Conservation (phyloP, 2,329 filamentous ascomycete genomes). For the Elsinoe necatrix region DNA sequence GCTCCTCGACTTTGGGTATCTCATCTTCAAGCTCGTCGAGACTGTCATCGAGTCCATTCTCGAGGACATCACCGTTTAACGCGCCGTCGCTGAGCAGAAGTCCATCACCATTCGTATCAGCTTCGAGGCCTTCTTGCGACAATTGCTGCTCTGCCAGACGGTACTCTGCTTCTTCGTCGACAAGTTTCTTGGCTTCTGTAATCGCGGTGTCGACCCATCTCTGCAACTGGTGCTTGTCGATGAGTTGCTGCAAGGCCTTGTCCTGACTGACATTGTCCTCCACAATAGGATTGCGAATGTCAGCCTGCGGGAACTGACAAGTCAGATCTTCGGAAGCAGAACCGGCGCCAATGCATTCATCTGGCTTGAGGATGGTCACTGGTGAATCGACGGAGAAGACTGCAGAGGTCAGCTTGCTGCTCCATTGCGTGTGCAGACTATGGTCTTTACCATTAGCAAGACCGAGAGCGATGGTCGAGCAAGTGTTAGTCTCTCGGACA, state of each 20-base stretch:
- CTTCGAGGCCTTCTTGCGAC: background rate
- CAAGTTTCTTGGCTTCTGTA: conserved; percentile 32
- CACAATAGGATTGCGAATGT: conserved; percentile 57
- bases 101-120: background rate
- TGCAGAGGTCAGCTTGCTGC: conserved; percentile 20
- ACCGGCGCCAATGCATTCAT: conserved; percentile 43
- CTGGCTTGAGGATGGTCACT: conserved; percentile 24
- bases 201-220: conserved; percentile 53
- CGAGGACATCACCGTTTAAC: background rate
- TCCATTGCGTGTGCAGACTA: background rate
- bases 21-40: conserved; percentile 15
- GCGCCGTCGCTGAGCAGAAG: background rate
- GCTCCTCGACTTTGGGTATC: background rate
- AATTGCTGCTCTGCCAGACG: background rate
- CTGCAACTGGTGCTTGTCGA: conserved; percentile 60
- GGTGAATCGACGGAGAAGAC: conserved; percentile 18
- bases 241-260: conserved; percentile 51
- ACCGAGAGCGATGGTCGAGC: conserved; percentile 46
- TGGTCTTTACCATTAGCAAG: conserved; percentile 52
- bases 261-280: conserved; percentile 69
- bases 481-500: conserved; percentile 35
- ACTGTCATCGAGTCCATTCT: conserved; percentile 6
- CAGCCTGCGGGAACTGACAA: conserved; percentile 42
- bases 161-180: conserved; percentile 26
- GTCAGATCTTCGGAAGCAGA: conserved; percentile 53